Conservation (phyloP, 1,284 basidiomycete genomes). For the Lentinula novae-zelandiae region DNA sequence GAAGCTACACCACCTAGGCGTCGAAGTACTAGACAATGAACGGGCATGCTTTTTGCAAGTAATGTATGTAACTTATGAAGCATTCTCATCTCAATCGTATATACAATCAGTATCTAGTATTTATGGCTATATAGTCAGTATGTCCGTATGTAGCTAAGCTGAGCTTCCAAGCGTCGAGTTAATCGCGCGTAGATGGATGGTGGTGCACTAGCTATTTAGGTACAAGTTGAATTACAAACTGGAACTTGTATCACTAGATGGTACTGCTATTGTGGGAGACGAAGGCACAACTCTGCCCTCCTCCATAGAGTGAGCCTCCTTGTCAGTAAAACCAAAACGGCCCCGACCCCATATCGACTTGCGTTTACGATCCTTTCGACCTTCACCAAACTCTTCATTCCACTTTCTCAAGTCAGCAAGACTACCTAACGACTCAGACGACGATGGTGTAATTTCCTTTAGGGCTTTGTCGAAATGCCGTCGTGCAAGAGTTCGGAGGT, state of each 20-base stretch:
- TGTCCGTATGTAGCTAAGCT: not conserved
- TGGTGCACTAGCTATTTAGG: not conserved
- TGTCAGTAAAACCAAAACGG: constrained; percentile 66
- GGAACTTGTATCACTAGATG: constrained; percentile 1
- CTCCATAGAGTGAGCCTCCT: constrained; percentile 28
- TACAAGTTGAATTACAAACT: constrained; percentile 4
- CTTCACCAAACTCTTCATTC: constrained; percentile 91
- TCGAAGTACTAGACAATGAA: constrained; percentile 25
- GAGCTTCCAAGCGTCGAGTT: not conserved
- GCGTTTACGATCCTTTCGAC: constrained; percentile 54
- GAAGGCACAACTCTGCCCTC: constrained; percentile 41
- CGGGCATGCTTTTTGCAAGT: not conserved
- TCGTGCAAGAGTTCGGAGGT: constrained; percentile 44
- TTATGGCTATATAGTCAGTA: not conserved
- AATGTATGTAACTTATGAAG: not conserved
- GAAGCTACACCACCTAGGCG: constrained; percentile 25
- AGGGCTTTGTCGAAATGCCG: constrained; percentile 81
- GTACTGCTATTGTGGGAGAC: not conserved
- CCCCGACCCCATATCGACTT: constrained; percentile 73
- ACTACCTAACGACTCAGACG: constrained; percentile 76
- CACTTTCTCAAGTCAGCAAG: constrained; percentile 83
- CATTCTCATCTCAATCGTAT: not conserved
- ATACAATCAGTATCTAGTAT: not conserved
- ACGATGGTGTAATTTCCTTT: constrained; percentile 83
- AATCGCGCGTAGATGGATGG: not conserved